Conservation (phyloP, 805 yeast species). For the Hanseniaspora valbyensis region DNA sequence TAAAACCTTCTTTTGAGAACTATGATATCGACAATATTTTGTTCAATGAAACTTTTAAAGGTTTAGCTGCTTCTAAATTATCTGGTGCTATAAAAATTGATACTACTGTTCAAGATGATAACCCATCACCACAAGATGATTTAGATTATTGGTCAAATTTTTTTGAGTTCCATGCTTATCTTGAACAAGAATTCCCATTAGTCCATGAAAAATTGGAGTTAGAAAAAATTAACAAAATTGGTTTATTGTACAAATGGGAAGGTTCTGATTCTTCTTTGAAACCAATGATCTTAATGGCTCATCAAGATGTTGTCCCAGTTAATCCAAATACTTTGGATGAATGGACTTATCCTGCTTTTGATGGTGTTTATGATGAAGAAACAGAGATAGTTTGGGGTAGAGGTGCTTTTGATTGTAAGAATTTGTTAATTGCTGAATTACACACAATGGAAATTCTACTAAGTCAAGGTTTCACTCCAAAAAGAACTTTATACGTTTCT, state of each 20-base stretch:
- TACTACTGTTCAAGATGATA: constrained; percentile 52
- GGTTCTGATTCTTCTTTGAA: constrained; percentile 45
- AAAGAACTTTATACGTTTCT: constrained; percentile 51
- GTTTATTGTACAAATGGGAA: constrained; percentile 52
- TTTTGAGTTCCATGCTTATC: constrained; percentile 40
- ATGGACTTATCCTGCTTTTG: constrained; percentile 63
- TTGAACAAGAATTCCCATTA: constrained; percentile 47
- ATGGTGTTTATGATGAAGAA: constrained; percentile 54
- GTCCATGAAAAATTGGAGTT: constrained; percentile 38
- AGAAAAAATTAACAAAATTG: constrained; percentile 50
- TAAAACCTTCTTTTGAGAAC: constrained; percentile 22
- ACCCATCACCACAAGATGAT: constrained; percentile 27
- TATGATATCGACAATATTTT: constrained; percentile 23
- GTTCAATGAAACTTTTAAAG: constrained; percentile 30
- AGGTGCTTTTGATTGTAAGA: constrained; percentile 69
- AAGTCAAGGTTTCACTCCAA: constrained; percentile 41
- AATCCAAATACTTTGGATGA: constrained; percentile 43
- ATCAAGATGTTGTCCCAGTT: constrained; percentile 78
- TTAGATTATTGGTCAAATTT: constrained; percentile 39
- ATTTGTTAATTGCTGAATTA: constrained; percentile 50
- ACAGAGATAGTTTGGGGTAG: constrained; percentile 54
- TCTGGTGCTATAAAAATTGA: constrained; percentile 53
- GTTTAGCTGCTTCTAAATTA: constrained; percentile 36
- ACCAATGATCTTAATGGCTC: constrained; percentile 66
- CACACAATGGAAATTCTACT: constrained; percentile 55